Evolutionary conservation across 805 yeast species (phyloP), one percentile per base, ranked within the genome.

Genomic region (Wickerhamomyces chambardii): DNA sequence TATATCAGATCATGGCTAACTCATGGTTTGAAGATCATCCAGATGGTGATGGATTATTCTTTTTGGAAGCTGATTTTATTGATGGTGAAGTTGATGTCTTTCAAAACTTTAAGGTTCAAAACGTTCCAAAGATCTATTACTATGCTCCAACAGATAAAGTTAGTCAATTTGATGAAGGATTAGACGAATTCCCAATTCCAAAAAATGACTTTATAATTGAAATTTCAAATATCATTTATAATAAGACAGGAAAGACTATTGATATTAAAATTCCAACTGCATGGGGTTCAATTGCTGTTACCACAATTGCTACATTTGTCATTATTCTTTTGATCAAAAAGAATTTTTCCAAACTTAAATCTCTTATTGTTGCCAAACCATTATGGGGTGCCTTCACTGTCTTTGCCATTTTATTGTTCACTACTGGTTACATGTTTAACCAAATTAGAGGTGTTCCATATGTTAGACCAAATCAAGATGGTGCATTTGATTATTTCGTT

Each of bases 351-450:
- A 50, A 63, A 17, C 56, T 79, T 14, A 28, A 45, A 2, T 43
- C 56, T 14, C 33, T 84, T 6, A 31, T 76, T 11, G 57, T 62
- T 18, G 70, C 75, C 29, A 78, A 68, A 46, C 60, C 70, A 33
- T 50, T 84, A 28, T 92, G 97, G 97, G 81, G 84, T 30, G 72
- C 76, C 2, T 31, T 72, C 10, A 69, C 84, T 4, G 64, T 84
- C n/a, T 62, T 82, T 37, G 47, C 72, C 15, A 70, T 84, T 27
- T 63, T 89, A 40, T 61, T 87, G 46, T 84, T 89, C 66, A 76
- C 73, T 32, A 67, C 90, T 7, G 98, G 98, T 15, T 83, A 87
- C 61, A 92, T 92, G 98, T 92, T 77, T 70, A 89, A 86, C 56
- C 72, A 74, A 45, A 92, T 92, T 43, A 75, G 97, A 57, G 71